phyloP scores from a whole-genome alignment of 768 basidiomycete species.

The Boletus barrowsii region DNA sequence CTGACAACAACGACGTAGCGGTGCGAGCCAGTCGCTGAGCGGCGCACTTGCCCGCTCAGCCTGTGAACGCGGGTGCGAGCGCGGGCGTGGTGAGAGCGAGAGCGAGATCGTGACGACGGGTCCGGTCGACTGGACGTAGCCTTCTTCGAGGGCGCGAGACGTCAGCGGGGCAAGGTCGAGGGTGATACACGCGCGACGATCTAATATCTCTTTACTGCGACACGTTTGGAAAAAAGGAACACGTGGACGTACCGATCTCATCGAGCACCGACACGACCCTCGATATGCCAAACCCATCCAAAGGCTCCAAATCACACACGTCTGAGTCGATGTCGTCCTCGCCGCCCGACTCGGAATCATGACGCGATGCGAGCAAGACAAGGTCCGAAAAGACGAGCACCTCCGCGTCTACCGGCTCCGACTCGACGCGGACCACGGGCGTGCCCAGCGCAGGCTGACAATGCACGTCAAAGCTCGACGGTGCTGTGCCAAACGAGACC shows the following conservation, averaged over 20 bases:
- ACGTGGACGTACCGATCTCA: conserved; percentile 21
- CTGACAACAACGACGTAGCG: conserved; percentile 51
- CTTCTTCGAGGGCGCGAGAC: conserved; percentile 36
- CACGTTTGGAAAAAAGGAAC: neutral
- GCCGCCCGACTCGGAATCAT: conserved; percentile 3
- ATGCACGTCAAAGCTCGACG: conserved; percentile 29
- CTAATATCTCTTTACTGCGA: conserved; percentile 7
- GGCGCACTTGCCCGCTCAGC: neutral
- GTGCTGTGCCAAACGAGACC: conserved; percentile 28
- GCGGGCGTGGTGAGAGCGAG: conserved; percentile 25
- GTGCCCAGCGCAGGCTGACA: conserved; percentile 5
- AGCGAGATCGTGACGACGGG: conserved; percentile 37
- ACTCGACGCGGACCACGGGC: conserved; percentile 26
- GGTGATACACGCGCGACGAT: conserved; percentile 32
- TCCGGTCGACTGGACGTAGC: conserved; percentile 33
- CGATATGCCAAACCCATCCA: conserved; percentile 46
- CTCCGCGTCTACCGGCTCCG: conserved; percentile 29
- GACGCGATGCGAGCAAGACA: conserved; percentile 47
- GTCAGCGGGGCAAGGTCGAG: conserved; percentile 53
- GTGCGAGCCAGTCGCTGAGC: conserved; percentile 40
- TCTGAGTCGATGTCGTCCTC: conserved; percentile 18
- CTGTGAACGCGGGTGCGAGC: neutral
- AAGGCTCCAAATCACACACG: conserved; percentile 38
- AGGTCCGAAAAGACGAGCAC: conserved; percentile 68
- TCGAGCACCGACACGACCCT: conserved; percentile 48